These are phyloP conservation scores for Exophiala viscosa DNA, from an alignment of 2,329 filamentous ascomycete species.

Conservation along the genomic window DNA sequence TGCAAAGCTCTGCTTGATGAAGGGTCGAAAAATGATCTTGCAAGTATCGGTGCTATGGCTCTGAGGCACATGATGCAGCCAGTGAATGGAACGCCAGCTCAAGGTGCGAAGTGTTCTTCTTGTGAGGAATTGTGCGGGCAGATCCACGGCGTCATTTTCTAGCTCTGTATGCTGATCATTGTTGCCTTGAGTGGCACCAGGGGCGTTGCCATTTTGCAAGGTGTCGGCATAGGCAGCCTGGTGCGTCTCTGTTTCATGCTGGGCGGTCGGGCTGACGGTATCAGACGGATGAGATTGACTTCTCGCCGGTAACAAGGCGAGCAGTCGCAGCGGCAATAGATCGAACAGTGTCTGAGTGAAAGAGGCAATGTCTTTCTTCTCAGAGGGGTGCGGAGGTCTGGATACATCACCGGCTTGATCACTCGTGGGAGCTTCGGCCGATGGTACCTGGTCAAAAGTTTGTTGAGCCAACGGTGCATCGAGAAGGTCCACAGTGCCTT, in stretches of 20 bases:
- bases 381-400: neutral
- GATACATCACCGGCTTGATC: neutral
- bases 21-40: conserved; percentile 30
- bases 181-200: too few relatives aligned
- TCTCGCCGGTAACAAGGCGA: conserved; percentile 44
- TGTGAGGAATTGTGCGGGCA: too few relatives aligned
- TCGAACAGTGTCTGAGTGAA: conserved; percentile 59
- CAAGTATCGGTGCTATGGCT: neutral
- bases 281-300: conserved; percentile 30
- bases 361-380: conserved; percentile 54
- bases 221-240: too few relatives aligned
- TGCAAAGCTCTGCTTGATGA: conserved; percentile 44
- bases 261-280: neutral
- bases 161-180: neutral
- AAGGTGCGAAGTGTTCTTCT: conserved; percentile 12
- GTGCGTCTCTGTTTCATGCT: too few relatives aligned
- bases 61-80: conserved; percentile 4
- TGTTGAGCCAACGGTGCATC: neutral
- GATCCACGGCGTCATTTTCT: neutral
- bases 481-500: conserved; percentile 2
- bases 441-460: neutral
- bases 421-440: neutral
- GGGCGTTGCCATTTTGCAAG: too few relatives aligned
- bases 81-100: conserved; percentile 9
- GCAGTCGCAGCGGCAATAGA: conserved; percentile 43